Evolutionary conservation across 352 stramenopile species (phyloP).

Genomic region (Phytopythium mirpurense): DNA sequence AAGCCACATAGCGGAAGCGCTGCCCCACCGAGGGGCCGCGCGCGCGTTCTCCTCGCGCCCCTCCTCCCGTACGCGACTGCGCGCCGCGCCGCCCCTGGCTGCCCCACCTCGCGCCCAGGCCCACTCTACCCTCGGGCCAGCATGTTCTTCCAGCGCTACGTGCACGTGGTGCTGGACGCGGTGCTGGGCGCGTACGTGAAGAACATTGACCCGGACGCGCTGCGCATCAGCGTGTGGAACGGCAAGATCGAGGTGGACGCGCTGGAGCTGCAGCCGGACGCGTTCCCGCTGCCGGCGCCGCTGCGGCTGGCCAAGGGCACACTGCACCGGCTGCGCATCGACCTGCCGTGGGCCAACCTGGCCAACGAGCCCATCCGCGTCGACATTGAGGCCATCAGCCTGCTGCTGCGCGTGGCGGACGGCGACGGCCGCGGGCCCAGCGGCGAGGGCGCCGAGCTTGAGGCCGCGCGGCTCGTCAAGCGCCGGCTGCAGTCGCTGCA

Average conservation of each 20-base stretch:
- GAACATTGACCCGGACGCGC: slow-evolving; percentile 80
- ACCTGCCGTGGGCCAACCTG: slow-evolving; percentile 74
- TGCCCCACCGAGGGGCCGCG: too few relatives aligned
- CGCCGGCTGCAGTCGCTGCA: slow-evolving; percentile 57
- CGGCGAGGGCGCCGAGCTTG: slow-evolving; percentile 3
- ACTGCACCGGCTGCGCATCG: slow-evolving; percentile 68
- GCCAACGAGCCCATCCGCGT: slow-evolving; percentile 67
- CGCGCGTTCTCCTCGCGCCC: too few relatives aligned
- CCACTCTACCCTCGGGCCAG: neutral
- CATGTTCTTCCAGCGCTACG: slow-evolving; percentile 84
- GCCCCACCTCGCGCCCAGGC: too few relatives aligned
- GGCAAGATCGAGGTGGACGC: slow-evolving; percentile 80
- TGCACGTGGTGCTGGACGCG: slow-evolving; percentile 77
- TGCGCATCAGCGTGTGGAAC: slow-evolving; percentile 85
- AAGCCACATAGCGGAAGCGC: too few relatives aligned
- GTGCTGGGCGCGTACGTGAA: slow-evolving; percentile 83
- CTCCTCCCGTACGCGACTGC: too few relatives aligned
- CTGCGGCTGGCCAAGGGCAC: slow-evolving; percentile 69
- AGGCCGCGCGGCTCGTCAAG: slow-evolving; percentile 14
- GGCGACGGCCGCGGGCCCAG: slow-evolving; percentile 8
- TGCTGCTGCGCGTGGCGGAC: slow-evolving; percentile 56
- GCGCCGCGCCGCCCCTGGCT: too few relatives aligned
- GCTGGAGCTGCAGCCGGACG: slow-evolving; percentile 72
- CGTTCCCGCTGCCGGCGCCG: slow-evolving; percentile 60
- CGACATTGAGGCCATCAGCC: slow-evolving; percentile 71